Conservation (phyloP, 352 stramenopile genomes). For the Phytopythium ostracodes region DNA sequence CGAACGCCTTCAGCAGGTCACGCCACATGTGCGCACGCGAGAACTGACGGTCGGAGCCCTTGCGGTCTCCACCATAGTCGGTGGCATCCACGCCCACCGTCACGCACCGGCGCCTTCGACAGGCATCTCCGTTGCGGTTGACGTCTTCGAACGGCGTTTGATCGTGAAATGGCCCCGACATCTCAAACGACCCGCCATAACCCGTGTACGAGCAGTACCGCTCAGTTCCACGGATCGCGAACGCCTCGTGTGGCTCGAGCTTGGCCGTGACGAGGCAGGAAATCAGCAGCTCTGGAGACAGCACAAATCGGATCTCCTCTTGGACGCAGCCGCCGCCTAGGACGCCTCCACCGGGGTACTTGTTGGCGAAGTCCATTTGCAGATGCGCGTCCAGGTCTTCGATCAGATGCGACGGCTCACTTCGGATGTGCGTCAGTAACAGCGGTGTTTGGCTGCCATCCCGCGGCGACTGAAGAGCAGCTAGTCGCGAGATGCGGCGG, state of each 20-base stretch:
- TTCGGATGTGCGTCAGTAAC: conserved; percentile 8
- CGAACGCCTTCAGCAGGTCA: conserved; percentile 67
- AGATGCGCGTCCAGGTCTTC: conserved; percentile 60
- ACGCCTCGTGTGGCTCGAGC: conserved; percentile 61
- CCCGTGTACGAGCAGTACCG: conserved; percentile 52
- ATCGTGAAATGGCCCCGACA: conserved; percentile 42
- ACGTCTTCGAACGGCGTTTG: conserved; percentile 14
- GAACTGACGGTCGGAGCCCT: conserved; percentile 41
- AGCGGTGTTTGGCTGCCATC: background rate
- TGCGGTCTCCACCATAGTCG: conserved; percentile 37
- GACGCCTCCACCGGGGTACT: conserved; percentile 72
- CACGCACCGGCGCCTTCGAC: conserved; percentile 40
- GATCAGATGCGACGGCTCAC: conserved; percentile 46
- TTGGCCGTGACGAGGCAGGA: conserved; percentile 60
- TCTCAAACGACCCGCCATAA: conserved; percentile 57
- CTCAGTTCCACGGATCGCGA: conserved; percentile 65
- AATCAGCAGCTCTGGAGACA: conserved; percentile 69
- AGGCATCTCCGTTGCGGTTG: conserved; percentile 3
- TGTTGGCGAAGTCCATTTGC: conserved; percentile 84
- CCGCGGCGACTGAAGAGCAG: background rate
- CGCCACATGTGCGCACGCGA: conserved; percentile 40
- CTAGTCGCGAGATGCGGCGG: background rate
- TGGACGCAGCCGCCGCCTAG: conserved; percentile 69
- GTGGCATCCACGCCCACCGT: conserved; percentile 74
- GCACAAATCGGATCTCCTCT: conserved; percentile 80